phyloP scores from a whole-genome alignment of 2,329 filamentous ascomycete species.

The Nigrospora oryzae region DNA sequence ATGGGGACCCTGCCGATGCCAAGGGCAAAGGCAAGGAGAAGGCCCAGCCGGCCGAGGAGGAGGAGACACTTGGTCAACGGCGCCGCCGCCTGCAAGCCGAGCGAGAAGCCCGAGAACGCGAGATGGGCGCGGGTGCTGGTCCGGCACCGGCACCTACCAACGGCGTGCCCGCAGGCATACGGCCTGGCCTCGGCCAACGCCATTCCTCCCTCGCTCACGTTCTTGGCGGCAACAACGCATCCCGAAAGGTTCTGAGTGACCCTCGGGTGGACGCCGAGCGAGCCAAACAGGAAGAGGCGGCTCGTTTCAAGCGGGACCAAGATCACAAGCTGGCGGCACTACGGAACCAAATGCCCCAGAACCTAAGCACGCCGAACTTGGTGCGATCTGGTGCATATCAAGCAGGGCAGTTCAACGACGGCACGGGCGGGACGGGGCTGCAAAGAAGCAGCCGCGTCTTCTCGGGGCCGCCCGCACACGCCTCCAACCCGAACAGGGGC shows the following conservation, averaged over 20 bases:
- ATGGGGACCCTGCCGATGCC: slow-evolving; percentile 22
- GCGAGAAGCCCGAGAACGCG: slow-evolving; percentile 52
- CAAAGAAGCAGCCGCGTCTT: background rate
- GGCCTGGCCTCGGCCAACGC: slow-evolving; percentile 34
- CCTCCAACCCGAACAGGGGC: background rate
- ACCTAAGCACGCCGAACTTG: slow-evolving; percentile 21
- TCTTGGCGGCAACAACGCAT: slow-evolving; percentile 34
- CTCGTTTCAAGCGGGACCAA: slow-evolving; percentile 29
- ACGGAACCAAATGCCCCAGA: slow-evolving; percentile 39
- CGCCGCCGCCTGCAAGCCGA: slow-evolving; percentile 65
- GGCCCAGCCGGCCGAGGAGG: slow-evolving; percentile 37
- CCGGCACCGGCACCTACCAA: background rate
- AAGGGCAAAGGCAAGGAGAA: slow-evolving; percentile 20
- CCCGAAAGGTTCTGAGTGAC: slow-evolving; percentile 25
- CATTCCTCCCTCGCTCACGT: slow-evolving; percentile 48
- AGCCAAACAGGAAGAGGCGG: slow-evolving; percentile 30
- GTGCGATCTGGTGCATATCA: slow-evolving; percentile 36
- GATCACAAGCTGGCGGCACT: slow-evolving; percentile 40
- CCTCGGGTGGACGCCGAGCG: slow-evolving; percentile 32
- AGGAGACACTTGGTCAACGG: slow-evolving; percentile 74
- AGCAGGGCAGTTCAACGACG: slow-evolving; percentile 47
- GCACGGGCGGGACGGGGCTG: slow-evolving; percentile 28
- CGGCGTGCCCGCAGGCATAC: slow-evolving; percentile 5
- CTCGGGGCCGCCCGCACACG: background rate
- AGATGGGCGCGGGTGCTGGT: slow-evolving; percentile 29